Evolutionary conservation across 805 yeast genomes (phyloP).

Genomic region (Schizosaccharomyces cryophilus): DNA sequence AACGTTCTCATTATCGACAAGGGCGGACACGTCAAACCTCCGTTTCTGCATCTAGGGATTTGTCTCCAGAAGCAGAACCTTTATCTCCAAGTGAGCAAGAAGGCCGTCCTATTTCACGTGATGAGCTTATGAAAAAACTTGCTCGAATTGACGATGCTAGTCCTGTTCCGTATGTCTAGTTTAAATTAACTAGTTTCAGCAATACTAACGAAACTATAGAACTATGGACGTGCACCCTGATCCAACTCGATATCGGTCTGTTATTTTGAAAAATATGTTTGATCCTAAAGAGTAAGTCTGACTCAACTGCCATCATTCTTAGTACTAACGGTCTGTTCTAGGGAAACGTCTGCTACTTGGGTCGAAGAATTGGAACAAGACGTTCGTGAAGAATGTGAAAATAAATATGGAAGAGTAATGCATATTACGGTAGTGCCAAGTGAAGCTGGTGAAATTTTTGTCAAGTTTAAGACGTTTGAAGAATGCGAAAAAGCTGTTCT

Average conservation of each 20-base stretch:
- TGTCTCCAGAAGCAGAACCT: slow-evolving; percentile 7
- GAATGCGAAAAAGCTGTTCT: slow-evolving; percentile 12
- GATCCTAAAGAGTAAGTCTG: slow-evolving; percentile 12
- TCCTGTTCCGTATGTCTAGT: not conserved
- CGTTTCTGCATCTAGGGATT: not conserved
- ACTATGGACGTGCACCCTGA: not conserved
- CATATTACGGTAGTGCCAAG: slow-evolving; percentile 13
- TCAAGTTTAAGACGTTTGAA: slow-evolving; percentile 11
- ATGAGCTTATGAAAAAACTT: slow-evolving; percentile 12
- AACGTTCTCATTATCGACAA: not conserved
- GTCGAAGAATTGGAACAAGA: slow-evolving; percentile 15
- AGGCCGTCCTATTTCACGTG: slow-evolving; percentile 10
- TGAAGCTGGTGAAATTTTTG: slow-evolving; percentile 14
- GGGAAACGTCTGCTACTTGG: slow-evolving; percentile 15
- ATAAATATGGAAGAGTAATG: slow-evolving; percentile 14
- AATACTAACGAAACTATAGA: not conserved
- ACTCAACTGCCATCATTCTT: not conserved
- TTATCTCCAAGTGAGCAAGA: slow-evolving; percentile 6
- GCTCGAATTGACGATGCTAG: slow-evolving; percentile 13
- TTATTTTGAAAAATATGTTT: slow-evolving; percentile 14
- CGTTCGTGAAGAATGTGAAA: slow-evolving; percentile 16
- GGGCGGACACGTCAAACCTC: not conserved
- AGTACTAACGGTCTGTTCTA: slow-evolving; percentile 3
- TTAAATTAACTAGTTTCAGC: not conserved
- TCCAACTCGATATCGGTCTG: slow-evolving; percentile 8